Conservation (phyloP, 2,329 filamentous ascomycete species). For the Paraconiothyrium brasiliense region DNA sequence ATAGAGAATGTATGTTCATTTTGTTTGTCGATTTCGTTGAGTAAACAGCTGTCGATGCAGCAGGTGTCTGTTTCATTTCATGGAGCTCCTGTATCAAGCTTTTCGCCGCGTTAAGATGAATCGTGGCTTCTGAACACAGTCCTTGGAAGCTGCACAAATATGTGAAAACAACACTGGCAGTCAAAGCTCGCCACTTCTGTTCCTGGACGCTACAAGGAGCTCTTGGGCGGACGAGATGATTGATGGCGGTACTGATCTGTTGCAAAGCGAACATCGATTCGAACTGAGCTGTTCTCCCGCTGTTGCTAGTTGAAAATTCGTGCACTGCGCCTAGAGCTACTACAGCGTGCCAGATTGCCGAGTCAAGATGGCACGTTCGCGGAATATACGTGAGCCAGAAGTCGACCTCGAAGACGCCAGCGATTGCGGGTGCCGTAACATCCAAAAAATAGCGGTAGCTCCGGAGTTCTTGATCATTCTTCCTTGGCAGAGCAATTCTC, state of each 20-base stretch:
- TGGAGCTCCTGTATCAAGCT: conserved; percentile 8
- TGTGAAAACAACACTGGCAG: conserved; percentile 10
- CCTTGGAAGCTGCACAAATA: conserved; percentile 13
- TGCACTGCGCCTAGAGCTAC: conserved; percentile 13
- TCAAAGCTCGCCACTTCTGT: conserved; percentile 12
- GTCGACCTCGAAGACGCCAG: conserved; percentile 11
- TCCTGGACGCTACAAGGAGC: neutral
- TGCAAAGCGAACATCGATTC: conserved; percentile 5
- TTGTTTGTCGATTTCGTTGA: neutral
- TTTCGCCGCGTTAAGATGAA: conserved; percentile 13
- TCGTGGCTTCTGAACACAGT: conserved; percentile 1
- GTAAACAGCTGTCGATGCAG: neutral
- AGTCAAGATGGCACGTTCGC: conserved; percentile 13
- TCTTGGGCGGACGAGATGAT: conserved; percentile 6
- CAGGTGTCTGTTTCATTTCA: neutral
- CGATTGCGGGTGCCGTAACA: conserved; percentile 12
- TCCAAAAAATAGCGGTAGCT: conserved; percentile 15
- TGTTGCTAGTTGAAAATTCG: conserved; percentile 2
- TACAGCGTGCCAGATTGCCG: conserved; percentile 16
- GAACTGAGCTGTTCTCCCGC: neutral
- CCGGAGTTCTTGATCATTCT: conserved; percentile 11
- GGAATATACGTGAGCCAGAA: conserved; percentile 13
- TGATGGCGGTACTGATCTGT: conserved; percentile 14
- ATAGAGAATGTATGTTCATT: neutral
- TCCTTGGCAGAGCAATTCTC: conserved; percentile 6